phyloP scores from a whole-genome alignment of 1,139 yeast species.

The Saccharomyces hybrid region DNA sequence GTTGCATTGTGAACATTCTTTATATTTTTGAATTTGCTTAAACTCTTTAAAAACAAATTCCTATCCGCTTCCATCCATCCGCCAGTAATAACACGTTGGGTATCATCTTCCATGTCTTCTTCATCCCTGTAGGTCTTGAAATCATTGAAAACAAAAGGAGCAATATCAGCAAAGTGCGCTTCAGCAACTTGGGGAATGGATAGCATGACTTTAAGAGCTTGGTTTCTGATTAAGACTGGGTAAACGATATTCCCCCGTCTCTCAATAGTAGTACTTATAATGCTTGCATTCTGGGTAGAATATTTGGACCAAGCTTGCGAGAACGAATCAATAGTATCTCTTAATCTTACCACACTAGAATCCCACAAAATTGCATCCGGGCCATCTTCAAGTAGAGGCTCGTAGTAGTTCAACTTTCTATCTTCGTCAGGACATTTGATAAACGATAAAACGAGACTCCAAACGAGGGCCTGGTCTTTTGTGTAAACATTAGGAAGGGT shows the following conservation, averaged over 20 bases:
- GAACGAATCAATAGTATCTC: slow-evolving; percentile 28
- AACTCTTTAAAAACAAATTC: slow-evolving; percentile 49
- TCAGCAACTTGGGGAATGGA: slow-evolving; percentile 64
- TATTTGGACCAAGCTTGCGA: slow-evolving; percentile 27
- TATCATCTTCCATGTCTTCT: slow-evolving; percentile 21
- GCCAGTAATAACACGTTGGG: slow-evolving; percentile 15
- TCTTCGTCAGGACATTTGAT: slow-evolving; percentile 19
- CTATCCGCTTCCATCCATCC: slow-evolving; percentile 59
- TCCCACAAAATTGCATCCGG: slow-evolving; percentile 22
- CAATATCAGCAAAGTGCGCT: slow-evolving; percentile 45
- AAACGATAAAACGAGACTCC: slow-evolving; percentile 48
- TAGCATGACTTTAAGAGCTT: slow-evolving; percentile 37
- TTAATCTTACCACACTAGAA: slow-evolving; percentile 34
- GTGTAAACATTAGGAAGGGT: slow-evolving; percentile 43
- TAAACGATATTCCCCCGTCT: slow-evolving; percentile 33
- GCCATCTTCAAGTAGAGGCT: slow-evolving; percentile 11
- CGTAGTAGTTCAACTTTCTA: slow-evolving; percentile 16
- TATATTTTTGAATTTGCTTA: slow-evolving; percentile 60
- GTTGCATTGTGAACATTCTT: slow-evolving; percentile 45
- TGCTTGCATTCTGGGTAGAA: slow-evolving; percentile 30
- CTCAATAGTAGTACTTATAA: slow-evolving; percentile 35
- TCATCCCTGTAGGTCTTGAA: slow-evolving; percentile 26
- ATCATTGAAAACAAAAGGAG: slow-evolving; percentile 45
- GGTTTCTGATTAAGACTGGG: slow-evolving; percentile 28
- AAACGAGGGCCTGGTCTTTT: slow-evolving; percentile 43